phyloP scores from a whole-genome alignment of 495 filamentous ascomycete genomes.

The Penicillium parvum region DNA sequence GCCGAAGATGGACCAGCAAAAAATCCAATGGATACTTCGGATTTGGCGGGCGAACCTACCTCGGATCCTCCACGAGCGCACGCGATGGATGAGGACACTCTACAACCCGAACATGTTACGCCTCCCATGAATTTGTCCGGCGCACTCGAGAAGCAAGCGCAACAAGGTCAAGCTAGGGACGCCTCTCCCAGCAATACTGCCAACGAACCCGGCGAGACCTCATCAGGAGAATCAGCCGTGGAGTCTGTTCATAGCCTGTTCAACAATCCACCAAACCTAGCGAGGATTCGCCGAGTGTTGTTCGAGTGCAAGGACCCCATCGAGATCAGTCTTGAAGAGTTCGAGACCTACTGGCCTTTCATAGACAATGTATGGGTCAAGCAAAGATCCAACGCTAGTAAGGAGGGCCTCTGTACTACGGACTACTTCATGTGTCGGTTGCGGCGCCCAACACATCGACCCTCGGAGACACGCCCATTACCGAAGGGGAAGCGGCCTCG shows the following conservation, averaged over 20 bases:
- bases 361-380: slow-evolving; percentile 54
- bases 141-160: slow-evolving; percentile 24
- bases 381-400: slow-evolving; percentile 47
- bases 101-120: slow-evolving; percentile 3
- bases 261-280: slow-evolving; percentile 44
- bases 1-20: slow-evolving; percentile 12
- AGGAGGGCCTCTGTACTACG: slow-evolving; percentile 45
- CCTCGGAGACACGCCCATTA: slow-evolving; percentile 41
- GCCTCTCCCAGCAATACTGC: neutral
- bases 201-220: neutral
- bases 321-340: slow-evolving; percentile 47
- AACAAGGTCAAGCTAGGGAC: slow-evolving; percentile 7
- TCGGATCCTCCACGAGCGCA: slow-evolving; percentile 5
- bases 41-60: slow-evolving; percentile 11
- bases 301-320: slow-evolving; percentile 51
- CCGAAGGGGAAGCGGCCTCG: slow-evolving; percentile 49
- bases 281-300: slow-evolving; percentile 42
- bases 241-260: slow-evolving; percentile 24
- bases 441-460: slow-evolving; percentile 40
- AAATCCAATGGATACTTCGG: slow-evolving; percentile 4
- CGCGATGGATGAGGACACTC: slow-evolving; percentile 10
- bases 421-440: slow-evolving; percentile 52
- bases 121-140: slow-evolving; percentile 22
- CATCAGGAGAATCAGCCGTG: neutral
- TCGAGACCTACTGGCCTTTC: slow-evolving; percentile 52